Evolutionary conservation across 805 yeast species (phyloP).

Genomic region (Saturnispora besseyi): DNA sequence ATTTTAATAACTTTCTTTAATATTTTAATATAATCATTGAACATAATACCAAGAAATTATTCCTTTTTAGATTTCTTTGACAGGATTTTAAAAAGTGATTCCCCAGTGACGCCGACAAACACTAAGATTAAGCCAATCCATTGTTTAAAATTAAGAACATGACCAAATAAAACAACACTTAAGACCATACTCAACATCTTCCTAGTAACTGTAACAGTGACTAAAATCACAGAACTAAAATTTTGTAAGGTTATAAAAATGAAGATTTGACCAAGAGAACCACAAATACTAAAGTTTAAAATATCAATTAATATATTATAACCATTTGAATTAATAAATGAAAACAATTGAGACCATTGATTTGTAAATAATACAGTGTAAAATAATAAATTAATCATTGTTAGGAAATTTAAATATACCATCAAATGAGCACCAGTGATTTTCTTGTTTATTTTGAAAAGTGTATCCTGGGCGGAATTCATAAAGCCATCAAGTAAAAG

Average conservation of each 20-base stretch:
- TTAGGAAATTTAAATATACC: constrained; percentile 51
- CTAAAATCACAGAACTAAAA: constrained; percentile 76
- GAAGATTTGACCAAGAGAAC: constrained; percentile 91
- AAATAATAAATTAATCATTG: constrained; percentile 36
- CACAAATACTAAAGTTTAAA: constrained; percentile 60
- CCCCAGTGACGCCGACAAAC: constrained; percentile 78
- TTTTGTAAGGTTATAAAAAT: constrained; percentile 75
- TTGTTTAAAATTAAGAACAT: constrained; percentile 50
- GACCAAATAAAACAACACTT: constrained; percentile 84
- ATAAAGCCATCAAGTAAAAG: constrained; percentile 85
- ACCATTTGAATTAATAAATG: constrained; percentile 39
- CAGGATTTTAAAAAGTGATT: constrained; percentile 45
- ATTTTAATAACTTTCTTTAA: background rate
- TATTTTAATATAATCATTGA: background rate
- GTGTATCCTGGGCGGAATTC: constrained; percentile 85
- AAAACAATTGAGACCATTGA: constrained; percentile 42
- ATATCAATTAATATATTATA: constrained; percentile 54
- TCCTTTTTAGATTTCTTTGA: constrained; percentile 1
- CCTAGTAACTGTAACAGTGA: constrained; percentile 92
- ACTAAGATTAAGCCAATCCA: constrained; percentile 77
- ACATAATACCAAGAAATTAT: background rate
- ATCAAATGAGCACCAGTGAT: constrained; percentile 84
- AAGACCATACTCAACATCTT: constrained; percentile 93
- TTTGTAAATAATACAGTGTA: constrained; percentile 40
- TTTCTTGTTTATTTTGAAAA: constrained; percentile 41